phyloP scores from a whole-genome alignment of 78 protist species.

The Dictyostelium capitatum region DNA sequence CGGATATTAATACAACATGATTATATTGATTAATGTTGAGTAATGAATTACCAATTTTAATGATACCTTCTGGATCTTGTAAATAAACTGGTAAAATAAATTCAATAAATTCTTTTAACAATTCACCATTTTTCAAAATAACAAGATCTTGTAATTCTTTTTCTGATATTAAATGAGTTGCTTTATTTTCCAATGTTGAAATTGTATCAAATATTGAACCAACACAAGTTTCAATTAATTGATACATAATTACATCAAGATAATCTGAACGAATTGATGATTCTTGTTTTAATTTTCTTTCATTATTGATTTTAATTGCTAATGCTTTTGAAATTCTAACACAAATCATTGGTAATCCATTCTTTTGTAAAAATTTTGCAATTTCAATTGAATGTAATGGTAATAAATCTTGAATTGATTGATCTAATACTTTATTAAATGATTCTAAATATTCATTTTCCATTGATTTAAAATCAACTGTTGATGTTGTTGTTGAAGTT shows the following conservation, averaged over 20 bases:
- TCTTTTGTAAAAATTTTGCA: background rate
- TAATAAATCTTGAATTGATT: background rate
- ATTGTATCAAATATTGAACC: conserved; percentile 34
- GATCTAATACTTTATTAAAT: conserved; percentile 2
- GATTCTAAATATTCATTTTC: background rate
- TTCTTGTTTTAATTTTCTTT: conserved; percentile 1
- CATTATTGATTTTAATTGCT: conserved; percentile 1
- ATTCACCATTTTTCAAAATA: conserved; percentile 20
- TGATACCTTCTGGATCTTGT: conserved; percentile 37
- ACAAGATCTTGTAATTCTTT: conserved; percentile 10
- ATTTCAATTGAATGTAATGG: conserved; percentile 18
- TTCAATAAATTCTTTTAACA: conserved; percentile 54
- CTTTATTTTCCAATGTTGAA: background rate
- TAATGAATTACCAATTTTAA: conserved; percentile 32
- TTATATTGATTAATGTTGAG: conserved; percentile 36
- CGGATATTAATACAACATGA: conserved; percentile 60
- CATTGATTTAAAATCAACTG: background rate
- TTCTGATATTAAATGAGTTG: background rate
- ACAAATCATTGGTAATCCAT: conserved; percentile 29
- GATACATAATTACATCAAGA: background rate
- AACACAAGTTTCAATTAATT: conserved; percentile 15
- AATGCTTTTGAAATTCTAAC: background rate
- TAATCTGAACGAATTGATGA: background rate
- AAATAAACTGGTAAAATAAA: conserved; percentile 43
- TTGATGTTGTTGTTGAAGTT: conserved; percentile 18